A percentile compares a stretch with the other conserved stretches of the same genome.
Conservation (phyloP, 257 asterid genomes). For the Agastache rugosa region DNA sequence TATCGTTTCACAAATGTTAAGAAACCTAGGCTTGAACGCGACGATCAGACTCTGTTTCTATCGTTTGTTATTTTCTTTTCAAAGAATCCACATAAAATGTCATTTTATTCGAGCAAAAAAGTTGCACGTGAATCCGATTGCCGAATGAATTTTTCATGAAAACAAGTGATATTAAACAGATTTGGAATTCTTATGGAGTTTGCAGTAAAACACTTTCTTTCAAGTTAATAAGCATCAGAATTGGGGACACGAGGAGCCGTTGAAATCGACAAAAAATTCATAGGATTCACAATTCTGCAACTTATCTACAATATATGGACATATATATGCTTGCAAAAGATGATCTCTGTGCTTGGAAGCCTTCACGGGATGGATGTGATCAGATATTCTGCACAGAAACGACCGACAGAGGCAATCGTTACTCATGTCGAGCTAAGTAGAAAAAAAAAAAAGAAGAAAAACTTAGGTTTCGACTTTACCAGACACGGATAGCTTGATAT, state of each 20-base stretch:
- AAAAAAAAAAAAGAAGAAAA: background rate
- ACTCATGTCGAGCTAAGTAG: background rate
- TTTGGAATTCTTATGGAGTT: background rate
- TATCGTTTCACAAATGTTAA: no score
- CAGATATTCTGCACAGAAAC: slow-evolving; percentile 41
- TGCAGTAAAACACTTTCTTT: background rate
- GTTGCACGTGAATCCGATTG: no score
- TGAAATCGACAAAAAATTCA: slow-evolving; percentile 29
- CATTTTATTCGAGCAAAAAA: no score
- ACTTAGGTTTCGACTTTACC: slow-evolving; percentile 44
- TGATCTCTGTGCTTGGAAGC: background rate
- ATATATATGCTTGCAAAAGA: slow-evolving; percentile 34
- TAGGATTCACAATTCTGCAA: slow-evolving; percentile 26
- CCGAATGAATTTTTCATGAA: no score
- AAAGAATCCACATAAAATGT: no score
- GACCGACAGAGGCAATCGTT: slow-evolving; percentile 6
- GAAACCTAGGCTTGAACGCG: no score
- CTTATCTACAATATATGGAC: slow-evolving; percentile 38
- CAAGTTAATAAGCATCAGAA: slow-evolving; percentile 2
- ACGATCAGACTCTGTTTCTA: no score
- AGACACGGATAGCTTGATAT: slow-evolving; percentile 62
- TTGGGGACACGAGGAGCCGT: slow-evolving; percentile 3
- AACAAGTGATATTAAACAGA: no score
- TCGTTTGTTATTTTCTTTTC: no score
- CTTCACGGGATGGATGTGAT: slow-evolving; percentile 21